Evolutionary conservation across 164 flowering plant species (phyloP), one percentile per base, ranked within the genome.

Genomic region (Berberis thunbergii): DNA sequence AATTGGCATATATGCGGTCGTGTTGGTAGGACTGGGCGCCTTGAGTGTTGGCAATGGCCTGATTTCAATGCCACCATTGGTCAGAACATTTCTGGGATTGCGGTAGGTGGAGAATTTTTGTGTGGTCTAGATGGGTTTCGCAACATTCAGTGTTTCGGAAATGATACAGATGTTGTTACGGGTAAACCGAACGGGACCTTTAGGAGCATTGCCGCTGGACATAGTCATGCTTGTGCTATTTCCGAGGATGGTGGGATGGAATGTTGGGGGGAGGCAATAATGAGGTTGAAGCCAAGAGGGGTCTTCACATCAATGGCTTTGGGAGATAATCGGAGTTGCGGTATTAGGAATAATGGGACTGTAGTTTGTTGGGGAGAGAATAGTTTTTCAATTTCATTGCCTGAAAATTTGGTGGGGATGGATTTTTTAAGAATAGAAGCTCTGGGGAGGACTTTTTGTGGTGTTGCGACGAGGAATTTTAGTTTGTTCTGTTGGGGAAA

Each of bases 401-500:
- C 95, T 0, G 70, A 58, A 2, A 54, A 46, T 8, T 69, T 89
- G 59, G 41, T 3, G 9, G 69, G 26, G 7, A 61, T 41, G 2
- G 2, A 8, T 1, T 89, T 92, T 43, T 4, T 64, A 0, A 40
- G 73, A 2, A 73, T 92, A 49, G 70, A 73, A 73, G 93, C 80
- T 0, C 83, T 80, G 49, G 60, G 79, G 2, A 66, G 65, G 6
- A 72, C 81, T 41, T 87, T 92, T 61, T 92, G 98, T 60, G 98
- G 92, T 2, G 70, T 87, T 57, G 2, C 48, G 45, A 6, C 12
- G 0, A 5, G 46, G 0, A 77, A 89, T 59, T 80, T 9, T 13
- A 76, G 89, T 0, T 57, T 92, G 65, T 44, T 70, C 57, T 92
- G 98, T 67, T 92, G 96, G 96, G 95, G 89, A 0, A 67, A 67